phyloP scores from a whole-genome alignment of 192 early-diverging fungal species.

The Coemansia sp. region DNA sequence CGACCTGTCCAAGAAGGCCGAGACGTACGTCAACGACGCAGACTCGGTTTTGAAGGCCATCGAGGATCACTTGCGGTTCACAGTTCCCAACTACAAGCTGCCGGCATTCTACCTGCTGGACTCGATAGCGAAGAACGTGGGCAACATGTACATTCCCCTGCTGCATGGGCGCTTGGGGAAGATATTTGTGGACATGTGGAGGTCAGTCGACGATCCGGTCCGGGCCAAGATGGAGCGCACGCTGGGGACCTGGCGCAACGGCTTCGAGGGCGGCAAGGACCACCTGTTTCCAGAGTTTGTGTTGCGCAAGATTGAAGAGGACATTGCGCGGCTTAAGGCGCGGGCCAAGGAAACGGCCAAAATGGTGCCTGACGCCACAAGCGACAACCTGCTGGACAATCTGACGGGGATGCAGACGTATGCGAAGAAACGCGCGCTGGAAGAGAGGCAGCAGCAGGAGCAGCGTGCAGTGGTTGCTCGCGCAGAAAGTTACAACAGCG shows the following conservation, averaged over 20 bases:
- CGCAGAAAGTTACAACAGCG: slow-evolving; percentile 17
- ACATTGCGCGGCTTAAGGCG: slow-evolving; percentile 29
- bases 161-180: slow-evolving; percentile 73
- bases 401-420: slow-evolving; percentile 41
- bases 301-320: slow-evolving; percentile 44
- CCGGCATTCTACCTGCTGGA: slow-evolving; percentile 90
- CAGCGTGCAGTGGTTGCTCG: slow-evolving; percentile 30
- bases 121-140: slow-evolving; percentile 95
- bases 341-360: slow-evolving; percentile 13
- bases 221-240: slow-evolving; percentile 72
- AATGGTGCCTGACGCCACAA: slow-evolving; percentile 7
- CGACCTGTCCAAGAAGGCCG: slow-evolving; percentile 80
- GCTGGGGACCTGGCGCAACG: slow-evolving; percentile 77
- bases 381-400: slow-evolving; percentile 33
- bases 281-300: slow-evolving; percentile 50
- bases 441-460: slow-evolving; percentile 23
- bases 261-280: slow-evolving; percentile 48
- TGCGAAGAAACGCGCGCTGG: slow-evolving; percentile 36
- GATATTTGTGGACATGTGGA: slow-evolving; percentile 75
- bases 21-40: slow-evolving; percentile 65
- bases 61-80: slow-evolving; percentile 46
- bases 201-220: slow-evolving; percentile 63
- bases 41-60: slow-evolving; percentile 77
- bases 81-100: slow-evolving; percentile 60
- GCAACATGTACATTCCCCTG: slow-evolving; percentile 66